Base-by-base conservation (phyloP, 805 yeast genomes). In the Starmerella sp. region DNA sequence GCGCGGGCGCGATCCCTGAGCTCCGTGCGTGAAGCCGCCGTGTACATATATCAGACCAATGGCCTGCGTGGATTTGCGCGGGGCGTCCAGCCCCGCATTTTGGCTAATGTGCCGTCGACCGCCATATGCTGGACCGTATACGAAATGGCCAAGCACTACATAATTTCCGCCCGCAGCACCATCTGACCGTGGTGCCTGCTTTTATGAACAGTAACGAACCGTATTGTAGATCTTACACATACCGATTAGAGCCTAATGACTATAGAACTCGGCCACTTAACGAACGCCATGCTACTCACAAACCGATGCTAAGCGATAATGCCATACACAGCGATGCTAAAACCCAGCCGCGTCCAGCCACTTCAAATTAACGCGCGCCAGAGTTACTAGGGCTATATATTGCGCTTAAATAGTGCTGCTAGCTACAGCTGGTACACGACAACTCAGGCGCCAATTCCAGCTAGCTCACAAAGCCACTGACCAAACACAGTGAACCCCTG, bases 91-190 rank as follows among this genome's bases (percentile, higher is more conserved):
- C 97, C 98, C 47, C 81, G 98, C 70, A 82, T 93, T 54, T 82
- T 91, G 35, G 85, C 93, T 61, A 89, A 89, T 69, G 89, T 91
- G 67, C 98, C 98, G 28, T 82, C 95, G 47, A 91, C 97, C 8
- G 97, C 97, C 22, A 89, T 91, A 58, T 83, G 95, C 60, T 91
- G 97, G 97, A 91, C 97, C 1, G 87, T 95, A 31, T 91, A 91
- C 70, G 98, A 91, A 69, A 86, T 90, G 91, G 97, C 96, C 45
- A 91, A 91, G 71, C 83, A 80, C 61, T 75, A 83, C 60, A 70
- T 83, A 34, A 46, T 15, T 9, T 34, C 57, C 22, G 53, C 57
- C 14, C 17, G 35, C 30, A 22, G 45, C 39, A 39, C 17, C 37
- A 22, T 35, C 22, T 48, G n/a, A 29, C 6, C 30, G 7, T 14